Evolutionary conservation across 1,139 yeast species (phyloP).

Genomic region (Protomyces inundatus): DNA sequence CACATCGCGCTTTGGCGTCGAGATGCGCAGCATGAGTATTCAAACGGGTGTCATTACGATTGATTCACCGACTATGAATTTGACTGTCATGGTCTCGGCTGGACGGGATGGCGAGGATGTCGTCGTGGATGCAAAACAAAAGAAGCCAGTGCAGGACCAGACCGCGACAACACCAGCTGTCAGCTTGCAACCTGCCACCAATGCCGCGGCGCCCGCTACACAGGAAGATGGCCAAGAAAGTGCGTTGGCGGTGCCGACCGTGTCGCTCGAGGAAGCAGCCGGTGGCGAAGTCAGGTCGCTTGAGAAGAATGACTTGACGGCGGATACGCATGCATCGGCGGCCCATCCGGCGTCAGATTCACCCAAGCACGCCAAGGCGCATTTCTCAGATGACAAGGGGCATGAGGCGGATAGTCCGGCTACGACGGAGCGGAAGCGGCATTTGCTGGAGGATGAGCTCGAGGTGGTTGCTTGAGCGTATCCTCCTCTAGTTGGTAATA

Average conservation of each 20-base stretch:
- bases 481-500: too few relatives aligned
- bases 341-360: background rate
- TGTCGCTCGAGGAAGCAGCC: conserved; percentile 1
- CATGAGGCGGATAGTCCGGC: background rate
- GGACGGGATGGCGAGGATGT: conserved; percentile 21
- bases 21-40: conserved; percentile 20
- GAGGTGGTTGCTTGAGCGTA: background rate
- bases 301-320: conserved; percentile 12
- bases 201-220: background rate
- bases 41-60: conserved; percentile 23
- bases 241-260: conserved; percentile 1
- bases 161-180: background rate
- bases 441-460: background rate
- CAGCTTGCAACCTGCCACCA: background rate
- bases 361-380: background rate
- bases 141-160: background rate
- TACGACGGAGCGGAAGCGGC: background rate
- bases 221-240: background rate
- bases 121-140: conserved; percentile 4
- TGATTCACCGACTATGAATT: conserved; percentile 5
- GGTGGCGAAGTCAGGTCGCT: conserved; percentile 15
- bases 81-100: conserved; percentile 20
- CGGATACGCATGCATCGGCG: background rate
- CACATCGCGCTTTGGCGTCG: conserved; percentile 21
- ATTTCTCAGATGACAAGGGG: background rate